Evolutionary conservation across 805 yeast genomes (phyloP).

Genomic region (Babjeviella inositovora): DNA sequence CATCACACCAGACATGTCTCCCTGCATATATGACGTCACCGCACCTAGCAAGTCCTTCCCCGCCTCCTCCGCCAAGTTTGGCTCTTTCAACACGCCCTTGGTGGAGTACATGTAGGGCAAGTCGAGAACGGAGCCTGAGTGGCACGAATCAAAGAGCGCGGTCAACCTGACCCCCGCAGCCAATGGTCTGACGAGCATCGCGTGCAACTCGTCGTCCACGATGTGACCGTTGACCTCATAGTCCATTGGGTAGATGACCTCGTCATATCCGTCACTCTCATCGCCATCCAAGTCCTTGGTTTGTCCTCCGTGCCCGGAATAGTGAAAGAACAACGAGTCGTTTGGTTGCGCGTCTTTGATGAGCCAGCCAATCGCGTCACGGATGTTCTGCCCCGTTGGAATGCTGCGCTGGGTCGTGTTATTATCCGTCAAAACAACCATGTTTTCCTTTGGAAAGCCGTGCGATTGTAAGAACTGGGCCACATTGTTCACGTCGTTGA

Average conservation of each 20-base stretch:
- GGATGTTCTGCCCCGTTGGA: slow-evolving; percentile 15
- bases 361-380: slow-evolving; percentile 21
- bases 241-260: slow-evolving; percentile 19
- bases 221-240: slow-evolving; percentile 14
- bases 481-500: slow-evolving; percentile 21
- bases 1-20: slow-evolving; percentile 14
- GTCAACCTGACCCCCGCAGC: slow-evolving; percentile 20
- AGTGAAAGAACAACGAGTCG: slow-evolving; percentile 20
- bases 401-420: slow-evolving; percentile 12
- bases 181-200: slow-evolving; percentile 16
- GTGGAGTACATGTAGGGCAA: slow-evolving; percentile 20
- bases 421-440: slow-evolving; percentile 20
- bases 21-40: slow-evolving; percentile 12
- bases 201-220: slow-evolving; percentile 21
- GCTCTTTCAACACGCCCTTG: slow-evolving; percentile 21
- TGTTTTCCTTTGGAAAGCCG: slow-evolving; percentile 18
- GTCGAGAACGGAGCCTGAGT: slow-evolving; percentile 21
- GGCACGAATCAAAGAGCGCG: slow-evolving; percentile 20
- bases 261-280: slow-evolving; percentile 18
- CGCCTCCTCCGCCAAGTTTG: slow-evolving; percentile 16
- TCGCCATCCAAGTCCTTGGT: slow-evolving; percentile 18
- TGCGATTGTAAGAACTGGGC: slow-evolving; percentile 11
- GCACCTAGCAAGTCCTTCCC: slow-evolving; percentile 17
- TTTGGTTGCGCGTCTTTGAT: slow-evolving; percentile 18
- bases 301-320: slow-evolving; percentile 21